A percentile compares a stretch with the other conserved stretches of the same genome.
phyloP scores from a whole-genome alignment of 2,329 filamentous ascomycete genomes.

The Talaromyces sp. region DNA sequence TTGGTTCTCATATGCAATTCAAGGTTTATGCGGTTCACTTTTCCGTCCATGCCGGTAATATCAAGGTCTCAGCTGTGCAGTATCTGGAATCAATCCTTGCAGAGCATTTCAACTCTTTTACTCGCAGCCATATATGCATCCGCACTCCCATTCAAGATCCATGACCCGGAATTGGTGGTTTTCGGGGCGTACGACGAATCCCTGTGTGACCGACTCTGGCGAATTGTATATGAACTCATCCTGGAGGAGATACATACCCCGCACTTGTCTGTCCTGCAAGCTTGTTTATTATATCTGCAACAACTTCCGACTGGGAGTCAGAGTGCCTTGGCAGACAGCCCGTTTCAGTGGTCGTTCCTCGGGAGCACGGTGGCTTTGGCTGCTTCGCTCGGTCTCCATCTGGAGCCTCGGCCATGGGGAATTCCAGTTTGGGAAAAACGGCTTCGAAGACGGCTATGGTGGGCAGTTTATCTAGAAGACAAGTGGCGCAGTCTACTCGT shows the following conservation, averaged over 20 bases:
- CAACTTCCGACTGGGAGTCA: constrained; percentile 18
- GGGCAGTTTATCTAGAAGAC: constrained; percentile 36
- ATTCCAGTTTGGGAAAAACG: constrained; percentile 35
- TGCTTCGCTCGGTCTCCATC: constrained; percentile 29
- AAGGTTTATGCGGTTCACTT: constrained; percentile 19
- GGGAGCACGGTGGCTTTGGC: constrained; percentile 31
- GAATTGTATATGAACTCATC: constrained; percentile 26
- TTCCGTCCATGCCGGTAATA: constrained; percentile 25
- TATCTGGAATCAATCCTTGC: constrained; percentile 18
- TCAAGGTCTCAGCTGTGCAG: constrained; percentile 25
- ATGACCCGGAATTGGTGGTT: constrained; percentile 26
- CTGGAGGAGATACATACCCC: constrained; percentile 28
- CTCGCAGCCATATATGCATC: constrained; percentile 29
- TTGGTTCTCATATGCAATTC: neutral
- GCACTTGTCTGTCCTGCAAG: constrained; percentile 26
- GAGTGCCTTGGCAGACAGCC: constrained; percentile 24
- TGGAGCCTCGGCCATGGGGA: constrained; percentile 34
- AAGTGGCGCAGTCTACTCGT: constrained; percentile 34
- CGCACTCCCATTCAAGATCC: constrained; percentile 26
- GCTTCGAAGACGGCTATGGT: constrained; percentile 35
- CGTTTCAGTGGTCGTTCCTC: constrained; percentile 34
- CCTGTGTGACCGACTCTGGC: constrained; percentile 23
- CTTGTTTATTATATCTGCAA: constrained; percentile 28
- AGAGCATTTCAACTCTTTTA: constrained; percentile 22
- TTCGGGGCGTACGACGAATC: constrained; percentile 23